phyloP scores from a whole-genome alignment of 257 asterid genomes.

The Coffea canephora region DNA sequence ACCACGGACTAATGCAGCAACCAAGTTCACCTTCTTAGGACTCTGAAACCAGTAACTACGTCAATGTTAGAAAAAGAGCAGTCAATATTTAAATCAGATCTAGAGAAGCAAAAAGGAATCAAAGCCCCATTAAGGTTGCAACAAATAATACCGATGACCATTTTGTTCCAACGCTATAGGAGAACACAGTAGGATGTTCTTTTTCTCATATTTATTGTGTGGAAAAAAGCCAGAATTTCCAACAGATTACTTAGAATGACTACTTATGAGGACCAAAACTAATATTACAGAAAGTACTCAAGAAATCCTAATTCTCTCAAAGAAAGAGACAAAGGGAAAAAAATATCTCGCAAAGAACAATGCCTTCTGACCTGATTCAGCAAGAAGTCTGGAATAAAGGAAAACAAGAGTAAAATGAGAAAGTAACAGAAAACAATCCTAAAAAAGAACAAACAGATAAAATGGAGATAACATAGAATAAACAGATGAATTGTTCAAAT shows the following conservation, averaged over 20 bases:
- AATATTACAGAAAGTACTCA: not conserved
- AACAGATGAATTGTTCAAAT: no score
- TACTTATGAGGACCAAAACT: not conserved
- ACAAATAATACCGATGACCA: not conserved
- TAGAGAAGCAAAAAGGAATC: not conserved
- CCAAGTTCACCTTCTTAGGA: slow-evolving; percentile 91
- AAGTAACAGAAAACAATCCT: not conserved
- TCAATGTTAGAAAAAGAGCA: slow-evolving; percentile 4
- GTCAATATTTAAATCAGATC: not conserved
- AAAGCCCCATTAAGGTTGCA: not conserved
- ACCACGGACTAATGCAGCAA: slow-evolving; percentile 91
- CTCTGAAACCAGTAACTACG: slow-evolving; percentile 45
- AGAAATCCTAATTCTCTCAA: not conserved
- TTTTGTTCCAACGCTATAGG: not conserved
- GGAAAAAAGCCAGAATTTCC: not conserved
- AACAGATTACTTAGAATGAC: not conserved
- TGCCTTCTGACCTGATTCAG: not conserved
- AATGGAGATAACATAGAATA: no score
- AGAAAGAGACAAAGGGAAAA: no score
- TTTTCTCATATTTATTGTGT: not conserved
- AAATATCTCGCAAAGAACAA: not conserved
- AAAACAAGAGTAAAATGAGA: not conserved
- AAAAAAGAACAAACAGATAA: no score
- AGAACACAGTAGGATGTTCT: not conserved
- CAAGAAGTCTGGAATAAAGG: not conserved